Base-by-base conservation (phyloP, 345 rosid genomes). In the Populus euphratica region DNA sequence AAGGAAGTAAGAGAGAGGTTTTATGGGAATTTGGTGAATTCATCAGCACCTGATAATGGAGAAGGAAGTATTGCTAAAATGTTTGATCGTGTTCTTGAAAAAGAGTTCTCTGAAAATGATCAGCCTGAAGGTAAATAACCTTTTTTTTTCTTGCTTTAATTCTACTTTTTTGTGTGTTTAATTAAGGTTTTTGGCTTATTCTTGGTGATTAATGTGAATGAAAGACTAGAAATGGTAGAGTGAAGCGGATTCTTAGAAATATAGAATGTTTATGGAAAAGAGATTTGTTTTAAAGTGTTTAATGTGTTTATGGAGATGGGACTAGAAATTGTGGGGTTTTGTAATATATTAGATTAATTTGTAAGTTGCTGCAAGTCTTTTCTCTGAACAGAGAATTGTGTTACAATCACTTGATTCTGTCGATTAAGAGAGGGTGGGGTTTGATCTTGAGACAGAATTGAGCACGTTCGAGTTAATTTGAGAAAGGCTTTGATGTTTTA, bases 21-120 rank as follows among this genome's bases (percentile, higher is more conserved):
- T 86, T 96, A 96, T 82, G 99, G 99, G 16, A 91, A 84, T 75
- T 74, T 96, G 36, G 77, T 91, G 41, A 96, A 96, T 86, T 86
- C 92, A 1, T 85, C 97, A 61, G 89, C 87, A 8, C 86, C 95
- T 5, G 92, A 77, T 23, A 78, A 85, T 21, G 91, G 88, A 2
- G 97, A 90, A 50, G 94, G 91, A 14, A 96, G 93, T 74, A 91
- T 96, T 50, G 98, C 98, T 25, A 80, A 92, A 86, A 96, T 96
- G 90, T 94, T 96, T 88, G 97, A 94, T 86, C 88, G 90, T 36
- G 98, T 94, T 73, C 92, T 96, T 18, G 92, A 94, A 85, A 96
- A 96, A 80, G 99, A 94, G 81, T 93, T 96, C 87, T 84, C 97
- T 20, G 97, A 93, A 56, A 91, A 91, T 79, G 99, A 96, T 68